A percentile compares a stretch with the other conserved stretches of the same genome.
phyloP scores from a whole-genome alignment of 139 green algal species.

The Ulvella scutata region DNA sequence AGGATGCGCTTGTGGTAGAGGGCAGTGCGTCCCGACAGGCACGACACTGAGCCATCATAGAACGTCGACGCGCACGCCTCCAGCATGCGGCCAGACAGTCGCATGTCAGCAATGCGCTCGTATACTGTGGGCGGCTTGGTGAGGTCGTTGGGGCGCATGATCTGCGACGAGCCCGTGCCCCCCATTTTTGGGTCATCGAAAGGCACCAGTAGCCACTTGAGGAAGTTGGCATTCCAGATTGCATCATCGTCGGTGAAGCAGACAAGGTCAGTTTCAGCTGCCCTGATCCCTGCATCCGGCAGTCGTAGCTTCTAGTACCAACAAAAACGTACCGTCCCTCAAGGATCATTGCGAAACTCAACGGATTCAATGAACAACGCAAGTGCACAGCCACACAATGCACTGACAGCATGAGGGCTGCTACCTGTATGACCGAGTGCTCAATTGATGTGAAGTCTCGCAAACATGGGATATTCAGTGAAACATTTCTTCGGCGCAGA shows the following conservation, averaged over 20 bases:
- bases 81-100: neutral
- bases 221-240: slow-evolving; percentile 1
- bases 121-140: neutral
- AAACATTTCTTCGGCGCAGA: neutral
- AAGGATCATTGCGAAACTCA: too few relatives aligned
- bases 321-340: too few relatives aligned
- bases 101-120: slow-evolving; percentile 1
- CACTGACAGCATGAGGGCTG: neutral
- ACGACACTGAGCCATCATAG: neutral
- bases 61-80: neutral
- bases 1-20: neutral
- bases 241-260: neutral
- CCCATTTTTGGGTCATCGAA: neutral
- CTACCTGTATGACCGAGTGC: neutral
- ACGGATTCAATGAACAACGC: too few relatives aligned
- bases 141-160: neutral
- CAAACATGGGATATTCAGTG: neutral
- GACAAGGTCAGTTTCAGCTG: neutral
- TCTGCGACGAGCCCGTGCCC: neutral
- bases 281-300: neutral
- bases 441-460: neutral
- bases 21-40: neutral
- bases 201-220: neutral
- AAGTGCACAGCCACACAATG: neutral
- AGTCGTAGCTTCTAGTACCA: too few relatives aligned